Percentiles rank a stretch among this genome's conserved stretches.
phyloP scores from a whole-genome alignment of 371 early-diverging fungal species.

The Actinomucor elegans region DNA sequence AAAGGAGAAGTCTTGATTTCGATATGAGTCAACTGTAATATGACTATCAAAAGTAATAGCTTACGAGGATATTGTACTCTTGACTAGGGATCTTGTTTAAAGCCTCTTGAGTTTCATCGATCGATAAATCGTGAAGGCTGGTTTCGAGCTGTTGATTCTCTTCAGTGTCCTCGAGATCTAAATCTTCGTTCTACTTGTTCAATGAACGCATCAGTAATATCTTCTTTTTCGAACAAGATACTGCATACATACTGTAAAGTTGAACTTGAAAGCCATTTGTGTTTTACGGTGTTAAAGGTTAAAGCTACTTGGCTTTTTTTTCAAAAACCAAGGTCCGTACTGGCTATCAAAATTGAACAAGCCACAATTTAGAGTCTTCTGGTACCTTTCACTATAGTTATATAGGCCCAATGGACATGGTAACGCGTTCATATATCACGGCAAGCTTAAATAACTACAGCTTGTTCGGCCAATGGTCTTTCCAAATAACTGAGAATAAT shows the following conservation, averaged over 20 bases:
- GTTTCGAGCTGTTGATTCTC: constrained; percentile 45
- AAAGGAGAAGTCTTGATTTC: constrained; percentile 38
- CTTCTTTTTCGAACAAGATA: not conserved
- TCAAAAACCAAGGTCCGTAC: not conserved
- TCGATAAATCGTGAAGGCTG: constrained; percentile 38
- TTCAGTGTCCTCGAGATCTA: constrained; percentile 54
- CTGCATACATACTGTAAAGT: constrained; percentile 50
- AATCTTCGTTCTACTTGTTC: constrained; percentile 45
- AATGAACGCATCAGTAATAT: not conserved
- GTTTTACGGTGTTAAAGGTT: not conserved
- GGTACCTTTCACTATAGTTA: too few species aligned
- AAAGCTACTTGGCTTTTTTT: not conserved
- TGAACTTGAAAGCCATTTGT: constrained; percentile 47
- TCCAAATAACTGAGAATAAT: too few species aligned
- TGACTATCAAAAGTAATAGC: not conserved
- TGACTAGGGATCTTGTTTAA: constrained; percentile 27
- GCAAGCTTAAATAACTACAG: too few species aligned
- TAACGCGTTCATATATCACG: too few species aligned
- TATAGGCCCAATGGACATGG: too few species aligned
- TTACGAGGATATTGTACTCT: constrained; percentile 41
- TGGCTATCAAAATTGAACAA: too few species aligned
- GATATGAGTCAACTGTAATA: too few species aligned
- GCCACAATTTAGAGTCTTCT: too few species aligned
- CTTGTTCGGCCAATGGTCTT: too few species aligned
- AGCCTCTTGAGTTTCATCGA: constrained; percentile 22